These are phyloP conservation scores for Fragaria vesca DNA, from an alignment of 306 rosid species.

Conservation along the genomic window DNA sequence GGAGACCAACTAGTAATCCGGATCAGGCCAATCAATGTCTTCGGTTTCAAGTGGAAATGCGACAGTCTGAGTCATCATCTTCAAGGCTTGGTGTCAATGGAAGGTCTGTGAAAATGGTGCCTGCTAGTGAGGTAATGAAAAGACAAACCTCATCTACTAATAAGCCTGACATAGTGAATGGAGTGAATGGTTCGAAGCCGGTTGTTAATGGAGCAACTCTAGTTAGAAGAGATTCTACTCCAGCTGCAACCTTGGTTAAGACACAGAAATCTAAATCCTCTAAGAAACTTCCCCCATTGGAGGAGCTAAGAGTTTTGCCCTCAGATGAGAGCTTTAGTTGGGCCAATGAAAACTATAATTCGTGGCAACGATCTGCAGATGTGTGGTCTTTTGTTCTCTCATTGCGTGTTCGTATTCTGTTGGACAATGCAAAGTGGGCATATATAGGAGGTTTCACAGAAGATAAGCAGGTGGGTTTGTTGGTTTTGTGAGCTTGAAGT, in stretches of 20 bases:
- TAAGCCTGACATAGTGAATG: constrained; percentile 34
- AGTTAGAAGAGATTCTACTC: constrained; percentile 38
- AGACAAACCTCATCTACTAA: constrained; percentile 39
- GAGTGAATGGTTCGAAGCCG: constrained; percentile 55
- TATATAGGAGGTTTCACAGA: constrained; percentile 82
- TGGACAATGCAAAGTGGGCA: constrained; percentile 88
- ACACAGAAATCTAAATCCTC: constrained; percentile 32
- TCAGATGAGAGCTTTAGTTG: constrained; percentile 91
- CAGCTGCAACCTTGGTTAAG: constrained; percentile 39
- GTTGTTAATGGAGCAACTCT: constrained; percentile 55
- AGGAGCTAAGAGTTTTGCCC: constrained; percentile 77
- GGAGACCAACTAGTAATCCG: constrained; percentile 28
- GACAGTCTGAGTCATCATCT: constrained; percentile 50
- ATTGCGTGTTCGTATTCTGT: constrained; percentile 68
- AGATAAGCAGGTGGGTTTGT: constrained; percentile 64
- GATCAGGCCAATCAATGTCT: constrained; percentile 22
- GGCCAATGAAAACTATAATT: constrained; percentile 90
- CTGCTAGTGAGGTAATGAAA: constrained; percentile 60
- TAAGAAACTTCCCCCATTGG: constrained; percentile 61
- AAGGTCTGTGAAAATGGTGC: constrained; percentile 78
- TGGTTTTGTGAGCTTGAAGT: constrained; percentile 26
- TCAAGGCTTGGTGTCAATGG: constrained; percentile 61
- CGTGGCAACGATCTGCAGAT: constrained; percentile 78
- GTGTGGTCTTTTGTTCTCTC: constrained; percentile 92
- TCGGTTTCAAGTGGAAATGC: constrained; percentile 49